Base-by-base conservation (phyloP, 345 rosid genomes). In the Excoecaria cochinchinensis region DNA sequence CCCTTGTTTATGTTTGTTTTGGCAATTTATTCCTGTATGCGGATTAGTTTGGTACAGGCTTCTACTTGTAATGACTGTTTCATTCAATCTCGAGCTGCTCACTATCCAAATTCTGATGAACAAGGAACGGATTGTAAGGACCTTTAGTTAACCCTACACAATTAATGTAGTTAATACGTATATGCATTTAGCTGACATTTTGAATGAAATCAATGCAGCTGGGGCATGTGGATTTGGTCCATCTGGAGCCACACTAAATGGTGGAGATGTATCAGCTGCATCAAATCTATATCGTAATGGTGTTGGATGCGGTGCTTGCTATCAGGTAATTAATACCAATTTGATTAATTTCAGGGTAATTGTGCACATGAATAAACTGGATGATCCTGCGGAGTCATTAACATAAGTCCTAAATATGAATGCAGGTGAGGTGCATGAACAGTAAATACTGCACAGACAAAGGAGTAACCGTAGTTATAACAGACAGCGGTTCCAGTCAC, bases 291-390 rank as follows among this genome's bases (percentile, higher is more conserved):
- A 86, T 50, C 86, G 92, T 14, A 67, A 71, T 47, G 92, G 95
- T 19, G 72, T 88, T 17, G 95, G 95, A n/a, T 90, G 95, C 51
- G 92, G 95, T 39, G 90, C 89, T 82, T 90, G 92, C 87, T 90
- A 87, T 83, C 95, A 89, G 87, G 94, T 88, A 65, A 19, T 8
- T 16, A 79, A 10, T 31, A 31, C 0, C n/a, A 53, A 13, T 58
- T 19, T 8, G 31, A 31, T 31, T 31, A 31, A 31, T 31, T 31
- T 31, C 31, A 0, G 31, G 31, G 31, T 31, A 2, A 31, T 31
- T 31, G 31, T 31, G 31, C 31, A 31, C 31, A 31, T 31, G 31
- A 0, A 31, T 31, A 31, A 31, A 1, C 31, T 31, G 31, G 31
- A 31, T 31, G 31, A 31, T 31, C 31, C 31, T 0, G 31, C 31